Evolutionary conservation across 495 filamentous ascomycete genomes (phyloP), one percentile per base, ranked within the genome.

Genomic region (Jackrogersella multiformis): DNA sequence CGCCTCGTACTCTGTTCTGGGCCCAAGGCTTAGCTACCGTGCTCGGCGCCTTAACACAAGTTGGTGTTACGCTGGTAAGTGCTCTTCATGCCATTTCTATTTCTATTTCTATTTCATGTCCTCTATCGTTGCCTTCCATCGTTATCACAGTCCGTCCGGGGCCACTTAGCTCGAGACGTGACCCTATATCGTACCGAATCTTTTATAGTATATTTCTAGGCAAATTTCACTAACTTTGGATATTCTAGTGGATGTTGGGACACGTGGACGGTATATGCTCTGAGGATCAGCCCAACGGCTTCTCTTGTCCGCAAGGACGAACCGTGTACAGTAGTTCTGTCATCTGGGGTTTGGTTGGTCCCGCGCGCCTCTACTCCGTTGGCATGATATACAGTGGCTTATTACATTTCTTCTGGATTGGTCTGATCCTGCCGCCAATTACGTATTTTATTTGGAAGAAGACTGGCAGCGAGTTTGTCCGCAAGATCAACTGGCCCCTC

Each of bases 401-500:
- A 6, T 34, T 74, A 13, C 69, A 72, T 42, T 71, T 71, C 55
- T 74, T 74, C 52, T 72, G 69, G 69, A 74, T 74, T 23, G 72
- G 72, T 8, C 58, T 74, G 2, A 58, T 74, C 35, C n/a, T 66
- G 10, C 72, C 72, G 4, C 72, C 69, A 1, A 69, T 74, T 44
- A 74, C 72, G n/a, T 74, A 66, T 44, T 68, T 57, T 28, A 16
- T 69, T 36, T 72, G 69, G 69, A 74, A 74, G 61, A 49, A 42
- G 70, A 73, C 71, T 0, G 53, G 61, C 10, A 71, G 48, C 51
- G 68, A 73, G 0, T 68, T 73, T 23, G 60, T 73, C 35, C 71
- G 78, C 74, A 78, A 75, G 42, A 75, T 82, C 32, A 80, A 82
- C 62, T 80, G 78, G 78, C 81, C 80, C 1, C 68, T 82, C 21